Conservation (phyloP, 106 monocot genomes). For the Allium fistulosum region DNA sequence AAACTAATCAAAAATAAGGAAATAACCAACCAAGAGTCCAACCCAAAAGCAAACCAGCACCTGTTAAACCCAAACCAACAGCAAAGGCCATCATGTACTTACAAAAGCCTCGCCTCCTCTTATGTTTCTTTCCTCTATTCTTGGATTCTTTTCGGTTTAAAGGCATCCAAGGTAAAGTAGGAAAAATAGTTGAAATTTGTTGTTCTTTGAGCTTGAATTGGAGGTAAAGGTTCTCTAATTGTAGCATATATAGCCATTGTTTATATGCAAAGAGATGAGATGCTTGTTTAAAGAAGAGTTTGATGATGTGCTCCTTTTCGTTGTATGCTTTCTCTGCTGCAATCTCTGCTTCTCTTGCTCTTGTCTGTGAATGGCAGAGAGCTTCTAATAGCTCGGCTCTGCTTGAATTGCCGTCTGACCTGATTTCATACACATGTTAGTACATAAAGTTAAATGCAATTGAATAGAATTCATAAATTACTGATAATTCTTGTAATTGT, state of each 20-base stretch:
- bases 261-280: constrained; percentile 89
- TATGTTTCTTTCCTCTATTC: constrained; percentile 25
- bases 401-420: constrained; percentile 23
- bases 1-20: constrained; percentile 12
- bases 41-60: constrained; percentile 72
- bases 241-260: constrained; percentile 78
- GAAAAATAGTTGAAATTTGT: constrained; percentile 42
- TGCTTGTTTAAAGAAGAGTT: constrained; percentile 75
- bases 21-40: constrained; percentile 74
- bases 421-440: constrained; percentile 3
- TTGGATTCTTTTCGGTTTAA: constrained; percentile 5
- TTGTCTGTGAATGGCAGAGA: constrained; percentile 72
- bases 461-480: background rate
- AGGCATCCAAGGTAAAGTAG: constrained; percentile 42
- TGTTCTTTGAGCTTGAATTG: constrained; percentile 68
- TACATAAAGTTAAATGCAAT: background rate
- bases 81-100: constrained; percentile 44
- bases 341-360: constrained; percentile 84
- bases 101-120: constrained; percentile 34
- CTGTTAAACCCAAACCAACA: constrained; percentile 59
- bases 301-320: constrained; percentile 77
- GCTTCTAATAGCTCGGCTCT: constrained; percentile 71
- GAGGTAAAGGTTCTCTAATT: constrained; percentile 68
- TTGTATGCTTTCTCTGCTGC: constrained; percentile 66
- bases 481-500: background rate